Evolutionary conservation across 2,329 filamentous ascomycete genomes (phyloP).

Genomic region (Allantophomopsis cytisporea): DNA sequence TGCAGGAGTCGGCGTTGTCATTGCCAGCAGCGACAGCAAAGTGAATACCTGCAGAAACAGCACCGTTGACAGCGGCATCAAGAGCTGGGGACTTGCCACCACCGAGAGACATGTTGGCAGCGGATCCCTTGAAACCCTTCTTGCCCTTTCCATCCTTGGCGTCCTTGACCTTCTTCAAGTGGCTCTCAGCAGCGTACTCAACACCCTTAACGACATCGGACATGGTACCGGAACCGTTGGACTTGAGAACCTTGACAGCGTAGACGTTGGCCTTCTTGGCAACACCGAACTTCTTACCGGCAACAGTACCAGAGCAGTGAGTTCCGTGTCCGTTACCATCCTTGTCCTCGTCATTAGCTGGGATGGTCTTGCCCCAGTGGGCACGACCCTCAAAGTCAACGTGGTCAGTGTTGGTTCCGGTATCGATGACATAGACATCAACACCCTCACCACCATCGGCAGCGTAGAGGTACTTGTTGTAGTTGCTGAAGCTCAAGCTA

Average conservation of each 20-base stretch:
- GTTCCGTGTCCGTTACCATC: conserved; percentile 98
- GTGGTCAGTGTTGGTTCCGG: conserved; percentile 85
- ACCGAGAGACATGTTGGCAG: conserved; percentile 98
- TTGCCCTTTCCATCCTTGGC: conserved; percentile 78
- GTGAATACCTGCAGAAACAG: conserved; percentile 83
- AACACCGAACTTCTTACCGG: conserved; percentile 97
- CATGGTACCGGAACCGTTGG: conserved; percentile 97
- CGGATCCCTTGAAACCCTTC: conserved; percentile 97
- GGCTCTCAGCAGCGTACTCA: conserved; percentile 77
- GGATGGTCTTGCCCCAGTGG: conserved; percentile 94
- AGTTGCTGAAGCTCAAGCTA: conserved; percentile 74
- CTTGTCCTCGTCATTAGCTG: conserved; percentile 65
- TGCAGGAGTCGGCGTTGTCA: conserved; percentile 97
- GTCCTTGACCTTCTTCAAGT: conserved; percentile 59
- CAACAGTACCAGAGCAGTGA: conserved; percentile 97
- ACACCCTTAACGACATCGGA: conserved; percentile 97
- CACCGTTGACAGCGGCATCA: conserved; percentile 86
- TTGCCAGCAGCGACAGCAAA: conserved; percentile 98
- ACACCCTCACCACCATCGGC: conserved; percentile 89
- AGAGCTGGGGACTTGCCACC: conserved; percentile 92
- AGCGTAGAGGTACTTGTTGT: conserved; percentile 96
- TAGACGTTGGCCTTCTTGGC: conserved; percentile 97
- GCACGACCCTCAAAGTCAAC: conserved; percentile 97
- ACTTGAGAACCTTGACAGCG: conserved; percentile 95
- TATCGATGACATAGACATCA: conserved; percentile 97